A percentile compares a stretch with the other conserved stretches of the same genome.
These are phyloP conservation scores for Teratosphaeria pseudoeucalypti DNA, from an alignment of 2,329 filamentous ascomycete species.

Conservation along the genomic window DNA sequence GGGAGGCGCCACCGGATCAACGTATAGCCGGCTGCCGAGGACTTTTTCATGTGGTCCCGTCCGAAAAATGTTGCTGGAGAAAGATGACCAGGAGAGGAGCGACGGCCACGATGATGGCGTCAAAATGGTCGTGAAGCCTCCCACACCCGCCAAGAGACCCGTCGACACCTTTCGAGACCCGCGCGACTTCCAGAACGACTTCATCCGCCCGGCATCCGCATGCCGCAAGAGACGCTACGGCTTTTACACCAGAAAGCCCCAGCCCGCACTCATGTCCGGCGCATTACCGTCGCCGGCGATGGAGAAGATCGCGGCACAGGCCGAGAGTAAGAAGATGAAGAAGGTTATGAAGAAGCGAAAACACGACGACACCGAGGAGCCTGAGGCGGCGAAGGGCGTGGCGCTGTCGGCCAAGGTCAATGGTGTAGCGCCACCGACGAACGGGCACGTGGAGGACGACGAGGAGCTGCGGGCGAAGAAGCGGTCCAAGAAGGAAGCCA, in stretches of 20 bases:
- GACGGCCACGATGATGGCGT: not conserved
- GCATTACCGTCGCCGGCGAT: slow-evolving; percentile 20
- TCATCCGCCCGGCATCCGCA: slow-evolving; percentile 12
- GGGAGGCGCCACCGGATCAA: not conserved
- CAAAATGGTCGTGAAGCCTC: not conserved
- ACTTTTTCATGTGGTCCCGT: not conserved
- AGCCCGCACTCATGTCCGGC: slow-evolving; percentile 25
- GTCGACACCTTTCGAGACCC: not conserved
- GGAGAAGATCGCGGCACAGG: slow-evolving; percentile 14
- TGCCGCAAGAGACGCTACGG: slow-evolving; percentile 16
- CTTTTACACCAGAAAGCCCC: slow-evolving; percentile 7
- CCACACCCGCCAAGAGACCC: not conserved
- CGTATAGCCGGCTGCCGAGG: not conserved
- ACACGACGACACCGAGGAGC: slow-evolving; percentile 7
- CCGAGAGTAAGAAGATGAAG: slow-evolving; percentile 18
- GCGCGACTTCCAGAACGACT: slow-evolving; percentile 9
- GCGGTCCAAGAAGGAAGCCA: slow-evolving; percentile 15
- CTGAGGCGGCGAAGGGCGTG: slow-evolving; percentile 3
- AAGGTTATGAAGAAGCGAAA: slow-evolving; percentile 25
- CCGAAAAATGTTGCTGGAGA: not conserved
- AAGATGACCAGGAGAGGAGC: not conserved
- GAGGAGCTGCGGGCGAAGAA: slow-evolving; percentile 13
- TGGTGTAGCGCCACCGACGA: slow-evolving; percentile 2
- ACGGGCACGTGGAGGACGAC: slow-evolving; percentile 6
- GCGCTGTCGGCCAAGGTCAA: slow-evolving; percentile 1